A percentile compares a stretch with the other conserved stretches of the same genome.
These are phyloP conservation scores for Harringtonia lauricola DNA, from an alignment of 2,329 filamentous ascomycete species.

Conservation along the genomic window DNA sequence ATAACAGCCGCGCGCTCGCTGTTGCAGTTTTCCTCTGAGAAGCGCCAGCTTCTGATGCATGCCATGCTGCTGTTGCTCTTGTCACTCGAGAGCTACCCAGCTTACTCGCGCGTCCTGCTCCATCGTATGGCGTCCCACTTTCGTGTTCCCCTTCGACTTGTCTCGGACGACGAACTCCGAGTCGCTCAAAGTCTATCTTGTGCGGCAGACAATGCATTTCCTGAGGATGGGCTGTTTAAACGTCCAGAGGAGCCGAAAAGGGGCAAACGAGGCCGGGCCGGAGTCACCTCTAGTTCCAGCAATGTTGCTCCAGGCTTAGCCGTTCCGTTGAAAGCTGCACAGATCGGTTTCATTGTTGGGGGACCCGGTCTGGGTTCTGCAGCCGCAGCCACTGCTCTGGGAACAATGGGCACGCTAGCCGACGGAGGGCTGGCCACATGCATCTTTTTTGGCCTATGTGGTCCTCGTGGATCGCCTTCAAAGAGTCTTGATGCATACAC, in stretches of 20 bases:
- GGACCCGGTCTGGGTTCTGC: slow-evolving; percentile 65
- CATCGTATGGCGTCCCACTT: slow-evolving; percentile 61
- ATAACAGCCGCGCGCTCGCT: slow-evolving; percentile 23
- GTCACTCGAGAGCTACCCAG: slow-evolving; percentile 66
- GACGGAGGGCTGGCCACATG: slow-evolving; percentile 73
- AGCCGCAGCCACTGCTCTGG: slow-evolving; percentile 67
- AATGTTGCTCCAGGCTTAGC: slow-evolving; percentile 68
- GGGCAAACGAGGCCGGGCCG: slow-evolving; percentile 63
- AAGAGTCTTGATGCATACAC: slow-evolving; percentile 85
- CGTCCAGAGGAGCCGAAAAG: slow-evolving; percentile 53
- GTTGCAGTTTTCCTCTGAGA: slow-evolving; percentile 42
- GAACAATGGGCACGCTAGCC: slow-evolving; percentile 67
- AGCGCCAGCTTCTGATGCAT: slow-evolving; percentile 58
- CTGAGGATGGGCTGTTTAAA: slow-evolving; percentile 51
- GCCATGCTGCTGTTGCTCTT: slow-evolving; percentile 61
- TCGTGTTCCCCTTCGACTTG: slow-evolving; percentile 49
- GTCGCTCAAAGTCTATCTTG: slow-evolving; percentile 65
- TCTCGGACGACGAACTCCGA: slow-evolving; percentile 63
- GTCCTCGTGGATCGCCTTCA: slow-evolving; percentile 60
- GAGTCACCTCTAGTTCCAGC: slow-evolving; percentile 43
- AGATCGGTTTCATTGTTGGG: slow-evolving; percentile 68
- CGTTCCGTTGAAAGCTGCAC: slow-evolving; percentile 64
- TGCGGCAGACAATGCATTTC: slow-evolving; percentile 55
- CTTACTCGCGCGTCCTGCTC: slow-evolving; percentile 62
- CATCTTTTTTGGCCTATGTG: slow-evolving; percentile 84